These are phyloP conservation scores for Clohesyomyces aquaticus DNA, from an alignment of 495 filamentous ascomycete genomes.

Conservation along the genomic window DNA sequence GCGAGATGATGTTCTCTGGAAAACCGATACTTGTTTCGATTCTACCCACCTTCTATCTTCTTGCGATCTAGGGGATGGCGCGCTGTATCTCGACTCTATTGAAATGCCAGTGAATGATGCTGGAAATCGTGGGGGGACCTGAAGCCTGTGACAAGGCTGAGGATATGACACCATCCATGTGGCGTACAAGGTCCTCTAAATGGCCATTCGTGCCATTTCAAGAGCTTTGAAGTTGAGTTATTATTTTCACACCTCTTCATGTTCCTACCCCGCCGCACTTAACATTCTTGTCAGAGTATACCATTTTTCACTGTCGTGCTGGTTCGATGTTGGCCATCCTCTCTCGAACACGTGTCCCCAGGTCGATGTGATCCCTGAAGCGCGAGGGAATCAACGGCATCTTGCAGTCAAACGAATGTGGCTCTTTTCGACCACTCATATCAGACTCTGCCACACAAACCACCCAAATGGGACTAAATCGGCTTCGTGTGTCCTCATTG, in stretches of 20 bases:
- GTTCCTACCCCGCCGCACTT: not conserved
- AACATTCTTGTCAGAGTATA: not conserved
- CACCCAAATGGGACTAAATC: slow-evolving; percentile 26
- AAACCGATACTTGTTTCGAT: no score
- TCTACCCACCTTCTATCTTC: no score
- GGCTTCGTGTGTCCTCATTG: slow-evolving; percentile 27
- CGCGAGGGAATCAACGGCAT: slow-evolving; percentile 8
- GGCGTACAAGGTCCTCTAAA: no score
- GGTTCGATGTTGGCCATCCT: slow-evolving; percentile 5
- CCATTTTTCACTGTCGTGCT: slow-evolving; percentile 13
- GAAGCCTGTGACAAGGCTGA: no score
- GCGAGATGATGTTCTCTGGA: no score
- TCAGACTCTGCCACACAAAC: not conserved
- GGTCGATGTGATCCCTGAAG: slow-evolving; percentile 14
- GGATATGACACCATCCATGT: no score
- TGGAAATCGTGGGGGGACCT: no score
- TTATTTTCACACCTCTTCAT: not conserved
- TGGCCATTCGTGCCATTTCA: no score
- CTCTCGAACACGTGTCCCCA: slow-evolving; percentile 35
- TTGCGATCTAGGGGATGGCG: no score
- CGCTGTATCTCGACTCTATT: no score
- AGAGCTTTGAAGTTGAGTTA: no score
- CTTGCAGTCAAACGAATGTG: slow-evolving; percentile 7
- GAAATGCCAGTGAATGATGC: no score
- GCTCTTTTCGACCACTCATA: slow-evolving; percentile 22